phyloP scores from a whole-genome alignment of 768 basidiomycete species.

The Hydnum rufescens region DNA sequence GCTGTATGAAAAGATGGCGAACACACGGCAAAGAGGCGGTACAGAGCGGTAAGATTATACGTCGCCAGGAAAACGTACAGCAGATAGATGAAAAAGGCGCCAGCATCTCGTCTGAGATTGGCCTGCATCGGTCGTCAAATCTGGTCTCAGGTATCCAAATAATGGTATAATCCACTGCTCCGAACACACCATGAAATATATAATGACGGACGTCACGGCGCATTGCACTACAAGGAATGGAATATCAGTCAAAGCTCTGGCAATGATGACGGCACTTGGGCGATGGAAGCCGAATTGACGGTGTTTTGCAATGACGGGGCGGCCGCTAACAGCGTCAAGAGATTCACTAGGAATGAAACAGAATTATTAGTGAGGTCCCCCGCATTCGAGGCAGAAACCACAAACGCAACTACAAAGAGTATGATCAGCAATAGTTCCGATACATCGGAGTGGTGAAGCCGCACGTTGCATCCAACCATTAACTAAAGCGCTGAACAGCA shows the following conservation, averaged over 20 bases:
- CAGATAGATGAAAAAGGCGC: background rate
- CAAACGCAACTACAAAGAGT: conserved; percentile 4
- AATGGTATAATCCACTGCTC: too few species aligned
- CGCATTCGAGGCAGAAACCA: background rate
- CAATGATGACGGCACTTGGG: conserved; percentile 20
- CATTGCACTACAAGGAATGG: conserved; percentile 18
- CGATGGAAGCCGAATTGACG: conserved; percentile 22
- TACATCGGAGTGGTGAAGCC: conserved; percentile 21
- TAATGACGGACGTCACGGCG: conserved; percentile 17
- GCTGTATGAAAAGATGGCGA: too few species aligned
- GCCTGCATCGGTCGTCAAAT: too few species aligned
- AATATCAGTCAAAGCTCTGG: conserved; percentile 19
- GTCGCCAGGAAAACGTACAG: too few species aligned
- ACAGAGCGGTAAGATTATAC: too few species aligned
- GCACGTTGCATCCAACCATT: conserved; percentile 11
- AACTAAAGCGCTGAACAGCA: conserved; percentile 18
- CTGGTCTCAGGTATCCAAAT: too few species aligned
- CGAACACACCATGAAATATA: conserved; percentile 20
- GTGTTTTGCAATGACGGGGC: too few species aligned
- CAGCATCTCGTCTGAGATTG: background rate
- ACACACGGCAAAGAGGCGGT: too few species aligned
- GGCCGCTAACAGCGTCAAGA: too few species aligned
- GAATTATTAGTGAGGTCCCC: background rate
- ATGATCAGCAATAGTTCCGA: conserved; percentile 24
- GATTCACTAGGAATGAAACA: too few species aligned